Evolutionary conservation across 768 basidiomycete species (phyloP), one percentile per base, ranked within the genome.

Genomic region (Floccularia luteovirens): DNA sequence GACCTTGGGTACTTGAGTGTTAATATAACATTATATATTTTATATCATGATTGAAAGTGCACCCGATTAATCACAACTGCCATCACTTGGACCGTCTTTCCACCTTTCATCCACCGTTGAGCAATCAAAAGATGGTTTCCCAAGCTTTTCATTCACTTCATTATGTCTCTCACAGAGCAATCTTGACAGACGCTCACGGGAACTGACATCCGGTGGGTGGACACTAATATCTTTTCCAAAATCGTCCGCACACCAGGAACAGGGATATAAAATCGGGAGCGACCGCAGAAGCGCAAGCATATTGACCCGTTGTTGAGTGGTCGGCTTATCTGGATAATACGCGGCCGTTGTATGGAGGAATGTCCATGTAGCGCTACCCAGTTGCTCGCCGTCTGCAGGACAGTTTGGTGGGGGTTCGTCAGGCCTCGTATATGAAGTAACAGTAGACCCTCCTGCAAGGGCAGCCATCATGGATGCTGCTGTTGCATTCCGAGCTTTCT

Each of bases 101-200:
- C 94, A 98, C 52, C 93, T 68, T 67, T 90, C 83, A 48, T 87
- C 83, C 33, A 84, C 77, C 56, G 76, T 89, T 24, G 62, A 54
- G 57, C 94, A 98, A 57, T 90, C 79, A 61, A 97, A 97, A 39
- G 31, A 57, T 43, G 70, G 68, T 72, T 96, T 97, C 30, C 91
- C 90, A 24, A 97, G 64, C 59, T 79, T 77, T 56, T 70, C 69
- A 53, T 94, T 98, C 42, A 97, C 92, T 54, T 85, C 84, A 53
- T 98, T 98, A 57, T 98, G 94, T 51, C 86, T 67, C 60, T 85
- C 75, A 54, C 94, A 97, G 46, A 98, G 67, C 93, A 92, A 97
- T 50, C 67, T 65, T 52, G 82, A 86, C 52, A 97, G 60, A 38
- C 66, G 72, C 2, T 61, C 63, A 42, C 87, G 67, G 33, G 79